Percentiles rank a stretch among this genome's conserved stretches.
Evolutionary conservation across 495 filamentous ascomycete genomes (phyloP).

Genomic region (Sphaerosporella brunnea): DNA sequence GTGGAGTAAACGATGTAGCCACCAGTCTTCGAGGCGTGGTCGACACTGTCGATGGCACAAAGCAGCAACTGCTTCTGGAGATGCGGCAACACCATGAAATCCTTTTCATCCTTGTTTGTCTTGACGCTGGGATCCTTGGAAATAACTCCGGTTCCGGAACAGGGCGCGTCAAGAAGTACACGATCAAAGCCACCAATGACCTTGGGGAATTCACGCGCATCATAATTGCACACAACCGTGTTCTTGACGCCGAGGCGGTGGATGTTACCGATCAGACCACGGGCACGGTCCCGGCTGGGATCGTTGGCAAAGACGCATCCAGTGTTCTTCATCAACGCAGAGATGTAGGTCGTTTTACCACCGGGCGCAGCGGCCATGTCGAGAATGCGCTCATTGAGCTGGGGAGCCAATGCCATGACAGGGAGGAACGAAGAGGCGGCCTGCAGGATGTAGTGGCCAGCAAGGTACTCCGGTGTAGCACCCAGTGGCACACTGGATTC

Average conservation of each 20-base stretch:
- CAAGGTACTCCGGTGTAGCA: conserved; percentile 92
- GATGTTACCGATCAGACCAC: conserved; percentile 95
- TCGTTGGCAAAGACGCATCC: conserved; percentile 94
- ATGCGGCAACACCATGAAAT: conserved; percentile 82
- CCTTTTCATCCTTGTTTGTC: conserved; percentile 87
- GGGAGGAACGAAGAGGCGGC: conserved; percentile 93
- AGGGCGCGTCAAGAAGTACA: conserved; percentile 63
- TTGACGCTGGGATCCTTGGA: conserved; percentile 89
- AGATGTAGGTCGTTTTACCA: conserved; percentile 93
- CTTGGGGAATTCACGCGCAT: conserved; percentile 79
- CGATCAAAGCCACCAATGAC: conserved; percentile 90
- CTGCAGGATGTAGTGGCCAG: conserved; percentile 94
- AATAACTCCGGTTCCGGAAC: conserved; percentile 76
- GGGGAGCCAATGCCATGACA: conserved; percentile 89
- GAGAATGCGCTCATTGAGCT: conserved; percentile 76
- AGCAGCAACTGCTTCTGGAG: conserved; percentile 86
- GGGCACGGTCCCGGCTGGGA: conserved; percentile 76
- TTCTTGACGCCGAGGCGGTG: conserved; percentile 89
- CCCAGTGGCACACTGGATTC: conserved; percentile 87
- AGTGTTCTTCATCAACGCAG: conserved; percentile 95
- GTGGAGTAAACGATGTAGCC: conserved; percentile 92
- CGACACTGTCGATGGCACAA: conserved; percentile 83
- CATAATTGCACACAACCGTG: conserved; percentile 84
- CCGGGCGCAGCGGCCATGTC: conserved; percentile 96
- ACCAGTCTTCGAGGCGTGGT: conserved; percentile 68